Conservation (phyloP, 2,329 filamentous ascomycete species). For the Diaporthe vexans region DNA sequence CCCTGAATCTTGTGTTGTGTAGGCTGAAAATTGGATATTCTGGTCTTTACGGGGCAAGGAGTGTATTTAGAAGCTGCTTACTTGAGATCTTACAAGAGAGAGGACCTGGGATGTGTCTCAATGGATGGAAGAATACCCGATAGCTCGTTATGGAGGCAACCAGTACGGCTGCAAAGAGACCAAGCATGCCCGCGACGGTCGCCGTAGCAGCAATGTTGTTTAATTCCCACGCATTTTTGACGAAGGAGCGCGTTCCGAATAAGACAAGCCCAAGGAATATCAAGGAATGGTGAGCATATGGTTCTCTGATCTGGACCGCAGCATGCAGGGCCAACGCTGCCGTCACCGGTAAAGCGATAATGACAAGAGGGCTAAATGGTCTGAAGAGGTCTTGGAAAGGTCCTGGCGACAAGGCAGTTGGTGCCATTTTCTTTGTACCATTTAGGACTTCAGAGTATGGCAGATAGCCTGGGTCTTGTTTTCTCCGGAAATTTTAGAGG, state of each 20-base stretch:
- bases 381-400: not conserved
- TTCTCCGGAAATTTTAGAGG: not conserved
- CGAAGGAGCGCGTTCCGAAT: slow-evolving; percentile 1
- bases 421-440: not conserved
- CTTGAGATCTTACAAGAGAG: not conserved
- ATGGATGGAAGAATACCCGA: slow-evolving; percentile 15
- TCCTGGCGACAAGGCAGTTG: not conserved
- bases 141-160: not conserved
- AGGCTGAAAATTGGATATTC: too few species aligned
- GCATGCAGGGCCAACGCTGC: slow-evolving; percentile 16
- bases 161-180: not conserved
- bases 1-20: too few species aligned
- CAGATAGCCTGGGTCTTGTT: not conserved
- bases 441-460: not conserved
- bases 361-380: slow-evolving; percentile 17
- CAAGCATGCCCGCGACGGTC: slow-evolving; percentile 1
- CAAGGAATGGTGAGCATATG: slow-evolving; percentile 12
- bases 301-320: slow-evolving; percentile 11
- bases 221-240: slow-evolving; percentile 18
- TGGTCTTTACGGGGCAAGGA: too few species aligned
- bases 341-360: slow-evolving; percentile 4
- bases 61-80: too few species aligned
- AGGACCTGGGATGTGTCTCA: slow-evolving; percentile 14
- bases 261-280: slow-evolving; percentile 8
- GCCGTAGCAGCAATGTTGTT: not conserved